phyloP scores from a whole-genome alignment of 768 basidiomycete genomes.

The Tricholoma hemisulphureum region DNA sequence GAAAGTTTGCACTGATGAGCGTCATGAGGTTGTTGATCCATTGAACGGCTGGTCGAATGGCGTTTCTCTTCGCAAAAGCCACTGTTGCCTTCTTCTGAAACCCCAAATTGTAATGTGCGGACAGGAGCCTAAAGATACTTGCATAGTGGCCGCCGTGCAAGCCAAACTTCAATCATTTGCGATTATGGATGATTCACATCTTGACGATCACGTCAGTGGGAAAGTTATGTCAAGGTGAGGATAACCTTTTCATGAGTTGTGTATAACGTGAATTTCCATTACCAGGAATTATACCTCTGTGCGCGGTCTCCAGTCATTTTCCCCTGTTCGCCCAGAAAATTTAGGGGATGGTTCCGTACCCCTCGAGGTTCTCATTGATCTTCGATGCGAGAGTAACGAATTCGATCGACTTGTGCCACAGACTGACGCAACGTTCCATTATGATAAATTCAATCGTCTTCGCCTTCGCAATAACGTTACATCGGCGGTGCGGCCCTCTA shows the following conservation, averaged over 20 bases:
- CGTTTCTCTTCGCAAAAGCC: conserved; percentile 64
- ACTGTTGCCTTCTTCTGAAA: conserved; percentile 85
- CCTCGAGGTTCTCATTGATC: conserved; percentile 87
- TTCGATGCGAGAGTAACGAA: conserved; percentile 72
- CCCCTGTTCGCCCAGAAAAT: conserved; percentile 51
- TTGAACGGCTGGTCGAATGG: conserved; percentile 72
- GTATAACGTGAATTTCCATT: not conserved
- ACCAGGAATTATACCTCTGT: conserved; percentile 74
- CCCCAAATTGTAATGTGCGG: conserved; percentile 84
- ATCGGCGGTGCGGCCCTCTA: conserved; percentile 38
- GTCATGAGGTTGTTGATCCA: conserved; percentile 48
- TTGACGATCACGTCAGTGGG: conserved; percentile 81
- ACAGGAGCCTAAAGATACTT: conserved; percentile 50
- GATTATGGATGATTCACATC: conserved; percentile 76
- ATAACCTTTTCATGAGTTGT: not conserved
- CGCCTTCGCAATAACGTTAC: conserved; percentile 74
- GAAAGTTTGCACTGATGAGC: conserved; percentile 30
- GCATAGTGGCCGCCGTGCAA: conserved; percentile 77
- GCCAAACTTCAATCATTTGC: conserved; percentile 75
- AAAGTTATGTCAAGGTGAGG: conserved; percentile 83
- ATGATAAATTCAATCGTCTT: conserved; percentile 94
- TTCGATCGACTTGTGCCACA: conserved; percentile 92
- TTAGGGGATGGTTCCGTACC: conserved; percentile 64
- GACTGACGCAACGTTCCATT: conserved; percentile 80
- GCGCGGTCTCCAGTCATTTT: conserved; percentile 84